phyloP scores from a whole-genome alignment of 352 stramenopile genomes.

The Pythium rishiriense region DNA sequence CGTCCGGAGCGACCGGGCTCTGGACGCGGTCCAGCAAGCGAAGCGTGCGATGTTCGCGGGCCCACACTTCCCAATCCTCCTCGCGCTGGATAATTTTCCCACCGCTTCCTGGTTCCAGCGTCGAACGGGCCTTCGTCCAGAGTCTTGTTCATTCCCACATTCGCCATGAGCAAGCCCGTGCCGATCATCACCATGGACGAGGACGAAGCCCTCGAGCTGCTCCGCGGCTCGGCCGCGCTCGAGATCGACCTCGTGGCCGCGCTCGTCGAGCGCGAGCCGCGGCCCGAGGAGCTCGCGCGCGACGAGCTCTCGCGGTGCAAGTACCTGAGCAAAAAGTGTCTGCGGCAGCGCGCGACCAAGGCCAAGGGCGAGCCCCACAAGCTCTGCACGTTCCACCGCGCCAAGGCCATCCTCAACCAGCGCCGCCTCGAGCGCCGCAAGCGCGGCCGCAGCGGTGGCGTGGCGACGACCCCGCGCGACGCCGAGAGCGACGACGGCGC shows the following conservation, averaged over 20 bases:
- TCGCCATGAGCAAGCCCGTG: conserved; percentile 6
- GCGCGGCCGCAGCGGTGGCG: no score
- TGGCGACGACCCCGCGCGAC: no score
- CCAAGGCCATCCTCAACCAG: conserved; percentile 38
- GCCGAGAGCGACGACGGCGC: neutral
- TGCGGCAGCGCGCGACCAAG: conserved; percentile 28
- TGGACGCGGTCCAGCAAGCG: neutral
- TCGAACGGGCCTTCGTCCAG: neutral
- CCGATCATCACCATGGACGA: conserved; percentile 1
- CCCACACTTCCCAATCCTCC: conserved; percentile 10
- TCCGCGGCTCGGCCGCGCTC: conserved; percentile 14
- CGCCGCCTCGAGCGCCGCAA: conserved; percentile 31
- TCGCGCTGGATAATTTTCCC: conserved; percentile 9
- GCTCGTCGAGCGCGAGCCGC: conserved; percentile 24
- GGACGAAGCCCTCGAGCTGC: conserved; percentile 7
- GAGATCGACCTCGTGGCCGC: conserved; percentile 20
- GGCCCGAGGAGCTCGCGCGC: conserved; percentile 24
- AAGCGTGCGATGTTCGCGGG: neutral
- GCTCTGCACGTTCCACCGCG: conserved; percentile 37
- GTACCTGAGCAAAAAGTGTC: conserved; percentile 37
- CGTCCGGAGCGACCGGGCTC: neutral
- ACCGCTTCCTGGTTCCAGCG: no score
- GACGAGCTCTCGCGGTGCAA: conserved; percentile 32
- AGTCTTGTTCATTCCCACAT: neutral
- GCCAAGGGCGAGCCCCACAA: conserved; percentile 36